phyloP scores from a whole-genome alignment of 1,284 basidiomycete species.

The Leccinum holopus region DNA sequence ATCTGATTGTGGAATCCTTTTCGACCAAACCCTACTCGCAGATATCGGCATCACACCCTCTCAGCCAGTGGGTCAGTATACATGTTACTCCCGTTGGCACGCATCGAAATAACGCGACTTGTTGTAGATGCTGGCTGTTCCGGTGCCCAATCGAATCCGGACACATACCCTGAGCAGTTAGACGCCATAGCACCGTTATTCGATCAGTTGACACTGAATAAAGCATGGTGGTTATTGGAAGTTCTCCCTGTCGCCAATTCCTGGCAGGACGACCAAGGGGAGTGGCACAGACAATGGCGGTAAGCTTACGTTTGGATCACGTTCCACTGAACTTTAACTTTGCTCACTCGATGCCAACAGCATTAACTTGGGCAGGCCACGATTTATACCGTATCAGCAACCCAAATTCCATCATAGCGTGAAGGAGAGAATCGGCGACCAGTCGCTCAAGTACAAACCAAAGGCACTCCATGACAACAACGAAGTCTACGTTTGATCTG shows the following conservation, averaged over 20 bases:
- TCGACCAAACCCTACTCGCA: slow-evolving; percentile 44
- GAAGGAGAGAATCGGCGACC: slow-evolving; percentile 29
- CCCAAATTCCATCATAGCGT: slow-evolving; percentile 36
- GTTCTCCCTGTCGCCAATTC: slow-evolving; percentile 23
- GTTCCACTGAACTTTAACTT: neutral
- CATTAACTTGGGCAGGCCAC: slow-evolving; percentile 32
- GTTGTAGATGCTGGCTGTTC: neutral
- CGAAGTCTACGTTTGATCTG: slow-evolving; percentile 26
- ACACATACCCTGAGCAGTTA: slow-evolving; percentile 15
- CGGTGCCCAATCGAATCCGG: slow-evolving; percentile 2
- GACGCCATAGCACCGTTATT: slow-evolving; percentile 32
- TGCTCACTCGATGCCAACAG: slow-evolving; percentile 12
- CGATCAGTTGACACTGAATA: slow-evolving; percentile 21
- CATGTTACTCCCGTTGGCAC: neutral
- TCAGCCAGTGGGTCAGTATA: slow-evolving; percentile 2
- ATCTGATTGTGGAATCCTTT: slow-evolving; percentile 53
- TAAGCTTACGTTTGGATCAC: slow-evolving; percentile 3
- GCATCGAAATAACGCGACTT: neutral
- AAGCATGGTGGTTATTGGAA: slow-evolving; percentile 33
- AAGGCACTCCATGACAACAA: slow-evolving; percentile 23
- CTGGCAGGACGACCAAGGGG: slow-evolving; percentile 32
- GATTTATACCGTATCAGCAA: slow-evolving; percentile 23
- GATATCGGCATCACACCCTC: slow-evolving; percentile 31
- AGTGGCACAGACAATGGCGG: slow-evolving; percentile 31
- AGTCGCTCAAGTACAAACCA: slow-evolving; percentile 28